These are phyloP conservation scores for apple (Malus domestica) DNA, from an alignment of 306 rosid genomes.

Conservation along the genomic window ASM211411v1 NC_041794.1:26475501-26476000, in stretches of 20 bases:
- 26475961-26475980: constrained; percentile 27
- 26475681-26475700: constrained; percentile 46
- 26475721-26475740: neutral
- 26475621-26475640: neutral
- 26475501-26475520: constrained; percentile 46
- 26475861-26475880: constrained; percentile 57
- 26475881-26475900: constrained; percentile 58
- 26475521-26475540: constrained; percentile 57
- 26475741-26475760: neutral
- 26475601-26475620: neutral
- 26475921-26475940: constrained; percentile 25
- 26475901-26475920: constrained; percentile 54
- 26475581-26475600: neutral
- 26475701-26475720: constrained; percentile 30
- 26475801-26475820: neutral
- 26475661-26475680: constrained; percentile 54
- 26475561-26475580: neutral
- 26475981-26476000: constrained; percentile 49
- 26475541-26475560: constrained; percentile 32
- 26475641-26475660: constrained; percentile 50
- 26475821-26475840: constrained; percentile 46
- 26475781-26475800: neutral
- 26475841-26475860: constrained; percentile 59
- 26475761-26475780: neutral
- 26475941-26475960: constrained; percentile 21